Evolutionary conservation across 2,329 filamentous ascomycete species (phyloP).

Genomic region (Aspergillus niger): DNA sequence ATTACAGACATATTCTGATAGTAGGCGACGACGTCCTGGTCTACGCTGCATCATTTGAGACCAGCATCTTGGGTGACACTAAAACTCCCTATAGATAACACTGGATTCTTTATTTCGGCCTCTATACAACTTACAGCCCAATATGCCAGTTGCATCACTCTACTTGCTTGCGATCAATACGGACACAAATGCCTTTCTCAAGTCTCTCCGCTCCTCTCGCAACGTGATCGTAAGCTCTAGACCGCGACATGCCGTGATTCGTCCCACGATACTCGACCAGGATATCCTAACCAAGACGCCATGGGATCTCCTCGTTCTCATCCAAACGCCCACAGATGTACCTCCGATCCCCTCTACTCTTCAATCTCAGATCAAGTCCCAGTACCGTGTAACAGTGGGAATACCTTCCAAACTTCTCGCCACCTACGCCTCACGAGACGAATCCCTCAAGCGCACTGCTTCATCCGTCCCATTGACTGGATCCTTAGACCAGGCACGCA

Average conservation of each 20-base stretch:
- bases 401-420: conserved; percentile 41
- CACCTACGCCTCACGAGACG: conserved; percentile 28
- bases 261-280: conserved; percentile 34
- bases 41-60: too few species aligned
- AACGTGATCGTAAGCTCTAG: conserved; percentile 39
- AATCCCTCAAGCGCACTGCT: conserved; percentile 22
- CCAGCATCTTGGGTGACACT: too few species aligned
- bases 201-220: conserved; percentile 26
- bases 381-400: conserved; percentile 38
- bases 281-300: conserved; percentile 27
- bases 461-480: conserved; percentile 27
- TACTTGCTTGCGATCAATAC: conserved; percentile 36
- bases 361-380: conserved; percentile 23
- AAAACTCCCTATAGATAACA: too few species aligned
- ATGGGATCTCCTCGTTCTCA: conserved; percentile 43
- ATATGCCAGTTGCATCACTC: conserved; percentile 17
- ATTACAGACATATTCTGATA: too few species aligned
- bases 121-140: background rate
- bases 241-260: conserved; percentile 40
- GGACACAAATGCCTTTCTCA: conserved; percentile 28
- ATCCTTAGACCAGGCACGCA: conserved; percentile 26
- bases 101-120: too few species aligned
- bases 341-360: conserved; percentile 24
- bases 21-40: too few species aligned
- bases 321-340: conserved; percentile 18